Percentiles rank a stretch among this genome's conserved stretches.
Evolutionary conservation across 805 yeast species (phyloP).

Genomic region (Tetrapisispora pingtungensis): DNA sequence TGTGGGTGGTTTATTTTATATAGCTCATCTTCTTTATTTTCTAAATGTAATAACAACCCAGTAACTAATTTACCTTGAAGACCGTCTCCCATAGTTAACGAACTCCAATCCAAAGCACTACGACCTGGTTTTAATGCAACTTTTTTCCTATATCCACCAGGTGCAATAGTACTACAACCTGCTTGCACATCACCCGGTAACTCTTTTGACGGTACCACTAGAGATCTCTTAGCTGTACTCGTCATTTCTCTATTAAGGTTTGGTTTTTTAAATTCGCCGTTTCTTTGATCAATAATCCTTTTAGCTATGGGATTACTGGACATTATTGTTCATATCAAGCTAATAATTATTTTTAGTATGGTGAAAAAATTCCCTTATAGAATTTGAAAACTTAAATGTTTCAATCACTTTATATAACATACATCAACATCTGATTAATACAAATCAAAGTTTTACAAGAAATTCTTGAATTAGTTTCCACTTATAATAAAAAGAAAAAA

Average conservation of each 20-base stretch:
- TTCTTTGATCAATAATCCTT: not conserved
- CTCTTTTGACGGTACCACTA: not conserved
- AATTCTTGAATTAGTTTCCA: too few species aligned
- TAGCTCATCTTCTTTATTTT: constrained; percentile 8
- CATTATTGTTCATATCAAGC: too few species aligned
- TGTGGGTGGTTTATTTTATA: constrained; percentile 12
- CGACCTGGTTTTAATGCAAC: constrained; percentile 30
- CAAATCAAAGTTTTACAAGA: too few species aligned
- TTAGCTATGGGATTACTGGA: not conserved
- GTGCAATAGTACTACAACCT: constrained; percentile 14
- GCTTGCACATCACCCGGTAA: constrained; percentile 2
- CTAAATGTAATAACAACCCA: constrained; percentile 10
- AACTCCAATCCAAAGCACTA: constrained; percentile 27
- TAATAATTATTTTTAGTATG: too few species aligned
- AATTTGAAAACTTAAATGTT: too few species aligned
- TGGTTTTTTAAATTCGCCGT: not conserved
- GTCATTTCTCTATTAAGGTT: not conserved
- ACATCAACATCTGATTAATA: too few species aligned
- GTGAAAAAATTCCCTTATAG: too few species aligned
- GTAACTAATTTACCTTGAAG: constrained; percentile 13
- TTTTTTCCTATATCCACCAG: constrained; percentile 21
- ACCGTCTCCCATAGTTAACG: constrained; percentile 11
- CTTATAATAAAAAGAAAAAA: too few species aligned
- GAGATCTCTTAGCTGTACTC: not conserved
- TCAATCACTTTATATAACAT: too few species aligned